Conservation (phyloP, 768 basidiomycete genomes). For the Botryobasidium botryosum region DNA sequence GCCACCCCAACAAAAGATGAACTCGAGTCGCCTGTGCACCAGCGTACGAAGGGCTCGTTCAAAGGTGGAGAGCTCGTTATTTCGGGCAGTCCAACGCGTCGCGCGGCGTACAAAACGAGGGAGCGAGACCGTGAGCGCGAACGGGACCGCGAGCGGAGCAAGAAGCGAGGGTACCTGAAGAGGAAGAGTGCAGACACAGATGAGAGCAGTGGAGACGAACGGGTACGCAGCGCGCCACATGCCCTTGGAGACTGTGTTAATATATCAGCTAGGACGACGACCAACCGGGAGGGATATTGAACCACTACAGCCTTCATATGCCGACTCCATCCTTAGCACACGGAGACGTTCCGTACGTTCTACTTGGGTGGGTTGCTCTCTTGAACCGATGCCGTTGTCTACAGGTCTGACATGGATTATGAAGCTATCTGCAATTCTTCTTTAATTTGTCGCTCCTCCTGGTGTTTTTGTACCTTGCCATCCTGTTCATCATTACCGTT, state of each 20-base stretch:
- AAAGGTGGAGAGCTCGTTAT: no score
- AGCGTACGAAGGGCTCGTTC: no score
- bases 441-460: conserved; percentile 78
- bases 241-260: conserved; percentile 15
- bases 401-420: not conserved
- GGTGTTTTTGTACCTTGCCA: conserved; percentile 66
- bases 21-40: conserved; percentile 9
- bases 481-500: conserved; percentile 80
- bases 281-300: conserved; percentile 36
- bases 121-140: conserved; percentile 5
- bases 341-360: conserved; percentile 60
- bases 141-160: not conserved
- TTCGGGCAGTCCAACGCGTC: conserved; percentile 49
- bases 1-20: not conserved
- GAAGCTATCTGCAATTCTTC: conserved; percentile 82
- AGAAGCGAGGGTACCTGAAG: conserved; percentile 8
- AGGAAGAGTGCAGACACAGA: conserved; percentile 19
- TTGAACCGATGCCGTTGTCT: not conserved
- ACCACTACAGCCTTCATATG: conserved; percentile 61
- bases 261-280: conserved; percentile 11
- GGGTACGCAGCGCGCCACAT: no score
- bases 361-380: conserved; percentile 52
- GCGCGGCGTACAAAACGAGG: conserved; percentile 18
- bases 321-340: conserved; percentile 37
- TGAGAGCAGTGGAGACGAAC: conserved; percentile 31